Conservation (phyloP, 2,329 filamentous ascomycete genomes). For the Chaetomium olivaceum region DNA sequence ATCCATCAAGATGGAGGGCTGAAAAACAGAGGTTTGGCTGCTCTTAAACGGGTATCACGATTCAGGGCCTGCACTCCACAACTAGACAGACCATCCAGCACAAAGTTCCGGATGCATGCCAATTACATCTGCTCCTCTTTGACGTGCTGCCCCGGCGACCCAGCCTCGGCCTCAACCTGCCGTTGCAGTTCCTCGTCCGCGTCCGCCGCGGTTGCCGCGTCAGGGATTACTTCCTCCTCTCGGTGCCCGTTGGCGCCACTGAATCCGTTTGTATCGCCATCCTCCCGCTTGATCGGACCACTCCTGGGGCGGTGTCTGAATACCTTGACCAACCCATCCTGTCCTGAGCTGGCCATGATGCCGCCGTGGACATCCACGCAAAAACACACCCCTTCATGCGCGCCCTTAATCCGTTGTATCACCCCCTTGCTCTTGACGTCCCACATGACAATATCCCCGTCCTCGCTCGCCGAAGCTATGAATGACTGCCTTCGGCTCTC, state of each 20-base stretch:
- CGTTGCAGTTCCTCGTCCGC: conserved; percentile 60
- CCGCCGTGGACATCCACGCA: conserved; percentile 63
- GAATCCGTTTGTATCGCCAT: conserved; percentile 16
- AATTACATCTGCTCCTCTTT: conserved; percentile 39
- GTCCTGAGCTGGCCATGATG: conserved; percentile 58
- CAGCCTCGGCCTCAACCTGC: conserved; percentile 35
- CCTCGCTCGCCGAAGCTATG: conserved; percentile 81
- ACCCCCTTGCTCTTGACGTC: conserved; percentile 84
- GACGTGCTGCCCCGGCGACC: conserved; percentile 46
- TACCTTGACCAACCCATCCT: conserved; percentile 55
- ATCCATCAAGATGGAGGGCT: neutral
- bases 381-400: conserved; percentile 61
- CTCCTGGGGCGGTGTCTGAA: conserved; percentile 41
- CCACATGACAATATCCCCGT: conserved; percentile 84
- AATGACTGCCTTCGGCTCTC: conserved; percentile 49
- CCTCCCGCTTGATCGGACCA: conserved; percentile 9
- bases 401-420: conserved; percentile 63
- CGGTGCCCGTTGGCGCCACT: conserved; percentile 27
- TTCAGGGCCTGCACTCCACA: neutral
- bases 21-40: neutral
- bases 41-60: conserved; percentile 9
- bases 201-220: conserved; percentile 51
- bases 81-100: conserved; percentile 3
- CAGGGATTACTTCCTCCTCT: conserved; percentile 25
- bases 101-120: neutral